These are phyloP conservation scores for Neocucurbitaria cava DNA, from an alignment of 2,329 filamentous ascomycete species.

Conservation along the genomic window DNA sequence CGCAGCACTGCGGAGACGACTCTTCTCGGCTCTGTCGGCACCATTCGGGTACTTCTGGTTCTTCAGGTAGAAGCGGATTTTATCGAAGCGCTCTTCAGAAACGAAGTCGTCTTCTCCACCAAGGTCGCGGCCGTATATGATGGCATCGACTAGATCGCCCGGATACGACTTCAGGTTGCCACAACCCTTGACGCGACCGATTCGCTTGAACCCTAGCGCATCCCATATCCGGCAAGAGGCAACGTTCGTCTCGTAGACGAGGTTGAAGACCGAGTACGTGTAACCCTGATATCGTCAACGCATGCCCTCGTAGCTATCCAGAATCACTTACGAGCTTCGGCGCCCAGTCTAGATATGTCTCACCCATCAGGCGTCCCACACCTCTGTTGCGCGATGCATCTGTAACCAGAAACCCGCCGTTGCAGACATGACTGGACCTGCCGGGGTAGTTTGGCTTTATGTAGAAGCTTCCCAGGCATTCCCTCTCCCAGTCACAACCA, in stretches of 20 bases:
- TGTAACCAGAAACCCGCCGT: conserved; percentile 62
- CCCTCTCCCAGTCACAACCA: conserved; percentile 74
- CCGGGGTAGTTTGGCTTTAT: conserved; percentile 95
- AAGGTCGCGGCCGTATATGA: conserved; percentile 67
- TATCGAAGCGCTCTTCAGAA: conserved; percentile 96
- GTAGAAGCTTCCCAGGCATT: conserved; percentile 89
- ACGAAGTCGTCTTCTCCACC: conserved; percentile 78
- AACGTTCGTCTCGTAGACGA: conserved; percentile 93
- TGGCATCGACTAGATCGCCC: conserved; percentile 56
- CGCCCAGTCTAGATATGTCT: conserved; percentile 60
- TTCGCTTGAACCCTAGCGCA: conserved; percentile 88
- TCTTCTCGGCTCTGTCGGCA: conserved; percentile 94
- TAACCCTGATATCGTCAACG: conserved; percentile 66
- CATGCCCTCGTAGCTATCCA: neutral
- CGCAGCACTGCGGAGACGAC: conserved; percentile 87
- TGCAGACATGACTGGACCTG: conserved; percentile 86
- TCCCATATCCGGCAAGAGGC: conserved; percentile 93
- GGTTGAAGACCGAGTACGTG: conserved; percentile 91
- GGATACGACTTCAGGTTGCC: conserved; percentile 59
- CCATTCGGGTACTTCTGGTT: conserved; percentile 91
- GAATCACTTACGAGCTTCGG: conserved; percentile 53
- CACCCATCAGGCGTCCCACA: conserved; percentile 60
- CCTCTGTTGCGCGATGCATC: conserved; percentile 57
- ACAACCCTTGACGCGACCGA: conserved; percentile 73
- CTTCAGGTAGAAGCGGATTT: conserved; percentile 97